Base-by-base conservation (phyloP, 2,329 filamentous ascomycete species). In the Raffaelea albimanens region DNA sequence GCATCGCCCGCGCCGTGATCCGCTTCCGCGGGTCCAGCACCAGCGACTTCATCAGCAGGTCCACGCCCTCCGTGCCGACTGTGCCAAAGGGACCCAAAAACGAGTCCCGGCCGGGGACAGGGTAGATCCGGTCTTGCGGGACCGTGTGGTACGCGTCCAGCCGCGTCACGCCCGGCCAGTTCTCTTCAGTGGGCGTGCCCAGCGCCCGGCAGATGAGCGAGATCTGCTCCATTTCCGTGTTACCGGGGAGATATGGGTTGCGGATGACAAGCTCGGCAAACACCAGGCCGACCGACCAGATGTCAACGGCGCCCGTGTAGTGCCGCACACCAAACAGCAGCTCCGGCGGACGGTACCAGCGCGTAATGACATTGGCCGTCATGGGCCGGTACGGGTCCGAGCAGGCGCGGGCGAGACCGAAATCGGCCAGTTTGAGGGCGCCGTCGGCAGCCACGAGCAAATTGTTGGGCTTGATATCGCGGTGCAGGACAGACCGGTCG, bases 391-490 rank as follows among this genome's bases (percentile, higher is more conserved):
- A 87, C 0, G 93, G 91, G 63, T 98, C 93, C 8, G 88, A 84
- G 63, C 96, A 96, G 51, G 76, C 80, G 53, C 93, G 76, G 5
- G 93, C 93, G 31, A 98, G 81, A 74, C 93, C 93, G 58, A 98
- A 98, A 83, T 98, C 93, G 33, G 91, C 93, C 44, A 98, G 79
- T 65, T 97, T 97, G 60, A 98, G 81, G 60, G 91, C 87, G 43
- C 93, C 91, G 61, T 95, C 87, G 39, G 87, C 85, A 20, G 89
- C 89, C 58, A 98, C 95, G 50, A 98, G 75, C 66, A 97, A 71
- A 70, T 98, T 98, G 77, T 97, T 97, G 43, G 91, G 91, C 68
- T 98, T 98, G 72, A 98, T 97, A 71, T 98, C 93, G 57, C 93
- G 87, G 67, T 98, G 93, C 25, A 98, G 75, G 18, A 98, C 80